Conservation (phyloP, 169 alveolate species). For the Plasmodium relictum region DNA sequence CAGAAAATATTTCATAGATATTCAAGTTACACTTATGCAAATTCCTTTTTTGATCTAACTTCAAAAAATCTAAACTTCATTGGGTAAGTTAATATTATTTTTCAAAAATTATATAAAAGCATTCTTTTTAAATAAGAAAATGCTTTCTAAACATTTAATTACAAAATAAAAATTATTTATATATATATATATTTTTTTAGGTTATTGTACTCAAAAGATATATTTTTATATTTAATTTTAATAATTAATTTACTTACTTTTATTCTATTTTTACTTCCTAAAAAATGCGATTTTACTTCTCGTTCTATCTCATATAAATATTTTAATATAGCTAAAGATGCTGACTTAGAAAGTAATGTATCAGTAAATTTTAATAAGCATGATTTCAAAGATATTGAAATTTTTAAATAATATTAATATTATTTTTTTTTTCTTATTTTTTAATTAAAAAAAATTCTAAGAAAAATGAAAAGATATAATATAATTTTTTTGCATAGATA, state of each 20-base stretch:
- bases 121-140: no score
- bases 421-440: no score
- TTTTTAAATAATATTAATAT: constrained; percentile 3
- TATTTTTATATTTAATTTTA: constrained; percentile 7
- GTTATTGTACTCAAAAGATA: neutral
- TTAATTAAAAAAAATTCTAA: no score
- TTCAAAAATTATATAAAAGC: no score
- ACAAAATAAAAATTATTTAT: no score
- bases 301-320: constrained; percentile 8
- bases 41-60: constrained; percentile 17
- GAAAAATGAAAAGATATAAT: no score
- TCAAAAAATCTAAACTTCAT: constrained; percentile 17
- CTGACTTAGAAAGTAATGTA: constrained; percentile 3
- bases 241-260: constrained; percentile 13
- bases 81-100: constrained; percentile 48
- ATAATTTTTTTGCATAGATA: no score
- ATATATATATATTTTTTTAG: constrained; percentile 20
- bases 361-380: neutral
- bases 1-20: constrained; percentile 31
- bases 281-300: constrained; percentile 1
- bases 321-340: neutral
- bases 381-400: neutral
- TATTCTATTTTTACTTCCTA: constrained; percentile 10
- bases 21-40: constrained; percentile 7
- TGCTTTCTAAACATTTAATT: no score